Evolutionary conservation across 2,329 filamentous ascomycete genomes (phyloP), one percentile per base, ranked within the genome.

Genomic region (Penicillium nordicum): DNA sequence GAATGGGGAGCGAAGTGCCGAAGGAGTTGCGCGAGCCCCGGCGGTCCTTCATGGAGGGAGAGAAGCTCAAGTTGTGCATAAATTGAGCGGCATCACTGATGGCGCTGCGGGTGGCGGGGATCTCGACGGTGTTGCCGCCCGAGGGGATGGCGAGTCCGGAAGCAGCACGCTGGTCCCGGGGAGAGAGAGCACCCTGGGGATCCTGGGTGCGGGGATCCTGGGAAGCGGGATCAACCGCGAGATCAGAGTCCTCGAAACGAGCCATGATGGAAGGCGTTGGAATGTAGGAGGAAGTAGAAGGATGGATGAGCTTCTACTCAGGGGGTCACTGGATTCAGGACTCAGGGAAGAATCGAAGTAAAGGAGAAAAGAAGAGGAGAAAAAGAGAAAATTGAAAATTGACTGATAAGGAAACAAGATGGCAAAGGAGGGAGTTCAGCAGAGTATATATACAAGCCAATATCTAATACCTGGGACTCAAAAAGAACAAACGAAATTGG

Each of bases 21-120:
- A 90, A 90, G 18, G 87, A 90, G 82, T 90, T 91, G 61, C 88
- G 84, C 21, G 88, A 90, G 45, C 82, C 80, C 63, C 88, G 78
- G 59, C 88, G 80, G 63, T 88, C 84, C 72, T 80, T 85, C 78
- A 84, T 84, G 8, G 87, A 90, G 16, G 87, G 87, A 14, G 82
- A 78, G 44, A 86, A 76, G 67, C 85, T 88, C 67, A 91, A 78
- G 67, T 83, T 85, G 80, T 90, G 88, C 87, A 90, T 90, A 74
- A 86, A 87, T 63, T 82, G 79, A 43, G 82, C 76, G 27, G 84
- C 84, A 75, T 91, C 86, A 32, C 87, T 86, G 61, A 89, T 83
- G 52, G 86, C 82, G 52, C 84, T 88, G 63, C 86, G 78, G 53
- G 85, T 83, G 25, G 88, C 87, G 40, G 88, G 87, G 45, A 91